Base-by-base conservation (phyloP, 2,329 filamentous ascomycete genomes). In the Sclerotinia spermophila region DNA sequence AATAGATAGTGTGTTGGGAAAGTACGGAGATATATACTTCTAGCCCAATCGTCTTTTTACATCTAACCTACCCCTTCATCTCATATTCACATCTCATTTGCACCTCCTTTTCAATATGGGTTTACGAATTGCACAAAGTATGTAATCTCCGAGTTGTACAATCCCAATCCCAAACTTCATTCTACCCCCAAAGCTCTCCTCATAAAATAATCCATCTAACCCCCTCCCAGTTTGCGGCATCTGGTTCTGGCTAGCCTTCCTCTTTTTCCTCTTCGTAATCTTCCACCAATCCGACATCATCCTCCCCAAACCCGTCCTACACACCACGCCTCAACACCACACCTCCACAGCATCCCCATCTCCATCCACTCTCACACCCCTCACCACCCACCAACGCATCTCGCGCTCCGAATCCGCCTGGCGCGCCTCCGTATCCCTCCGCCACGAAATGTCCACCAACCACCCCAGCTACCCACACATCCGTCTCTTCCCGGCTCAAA, bases 241-340 rank as follows among this genome's bases (percentile, higher is more conserved):
- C 48, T 77, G 76, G 75, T 76, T 76, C 72, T 77, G 75, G 75
- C 68, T 77, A 40, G 74, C 75, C 56, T 73, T 76, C 44, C 61
- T 68, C 27, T 76, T 77, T 62, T 77, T 76, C 69, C 33, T 75
- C 56, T 68, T 77, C 65, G 73, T 77, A 42, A 44, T 75, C 48
- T 58, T 76, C 60, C 69, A 75, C 42, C 74, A 76, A 70, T 73
- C 73, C 19, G 24, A 66, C 70, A 58, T 61, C 51, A 55, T n/a
- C 19, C 17, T 45, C 33, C 48, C 67, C 42, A n/a, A 51, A n/a
- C 64, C 21, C 40, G 4, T 30, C 30, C 19, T 40, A 15, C 24
- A 60, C 6, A 3, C 24, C 58, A 30, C 71, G 30, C 67, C 70
- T n/a, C 66, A 35, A 30, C 4, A 19, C 61, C 33, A 24, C 21